These are phyloP conservation scores for Macrolepiota dolichaula DNA, from an alignment of 768 basidiomycete genomes.

Conservation along the genomic window DNA sequence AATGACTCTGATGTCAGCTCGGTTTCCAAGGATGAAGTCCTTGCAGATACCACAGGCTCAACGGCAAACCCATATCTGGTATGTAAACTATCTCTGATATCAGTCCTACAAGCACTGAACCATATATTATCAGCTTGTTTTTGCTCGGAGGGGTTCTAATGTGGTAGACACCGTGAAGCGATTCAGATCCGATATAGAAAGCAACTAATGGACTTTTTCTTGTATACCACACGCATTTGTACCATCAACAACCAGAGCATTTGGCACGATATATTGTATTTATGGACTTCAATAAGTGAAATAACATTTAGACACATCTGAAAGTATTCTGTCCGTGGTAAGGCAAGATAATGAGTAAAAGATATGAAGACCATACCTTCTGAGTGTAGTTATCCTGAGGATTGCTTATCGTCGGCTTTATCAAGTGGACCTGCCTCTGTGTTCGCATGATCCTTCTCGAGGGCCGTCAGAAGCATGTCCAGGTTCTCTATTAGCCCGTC, in stretches of 20 bases:
- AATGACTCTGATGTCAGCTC: constrained; percentile 86
- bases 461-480: constrained; percentile 45
- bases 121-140: constrained; percentile 59
- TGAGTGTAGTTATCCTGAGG: neutral
- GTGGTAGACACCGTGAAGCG: constrained; percentile 82
- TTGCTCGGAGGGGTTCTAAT: constrained; percentile 73
- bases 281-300: neutral
- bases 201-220: neutral
- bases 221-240: constrained; percentile 12
- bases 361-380: neutral
- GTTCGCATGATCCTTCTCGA: constrained; percentile 28
- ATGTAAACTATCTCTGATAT: constrained; percentile 21
- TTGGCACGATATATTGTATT: neutral
- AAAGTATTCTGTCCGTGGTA: neutral
- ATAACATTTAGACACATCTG: too few species aligned
- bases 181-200: constrained; percentile 34
- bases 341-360: too few species aligned
- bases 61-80: constrained; percentile 91
- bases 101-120: neutral
- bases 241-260: neutral
- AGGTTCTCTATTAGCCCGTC: constrained; percentile 59
- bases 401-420: neutral
- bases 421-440: neutral
- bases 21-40: constrained; percentile 77
- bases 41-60: constrained; percentile 86